Evolutionary conservation across 1,284 basidiomycete genomes (phyloP), one percentile per base, ranked within the genome.

Genomic region (Retiboletus flavoniger): DNA sequence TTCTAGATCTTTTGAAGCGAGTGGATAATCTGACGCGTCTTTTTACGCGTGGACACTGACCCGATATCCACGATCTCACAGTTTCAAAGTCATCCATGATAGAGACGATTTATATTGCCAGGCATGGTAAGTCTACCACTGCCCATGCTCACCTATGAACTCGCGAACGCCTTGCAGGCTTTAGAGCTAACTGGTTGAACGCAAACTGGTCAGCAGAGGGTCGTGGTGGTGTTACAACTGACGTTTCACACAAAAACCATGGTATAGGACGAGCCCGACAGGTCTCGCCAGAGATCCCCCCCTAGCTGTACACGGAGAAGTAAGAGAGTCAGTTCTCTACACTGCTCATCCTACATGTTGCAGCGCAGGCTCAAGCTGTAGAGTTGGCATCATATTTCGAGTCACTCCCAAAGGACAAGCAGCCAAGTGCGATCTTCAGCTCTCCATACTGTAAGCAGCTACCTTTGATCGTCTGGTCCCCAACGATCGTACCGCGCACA

Each of bases 361-460:
- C 44, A 42, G 26, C 50, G n/a, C 60, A 89, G 81, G 74, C 77
- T n/a, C 92, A 95, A 74, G 89, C 91, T 0, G 67, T 81, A 53
- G 88, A 93, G 63, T 72, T 92, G 13, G 87, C 84, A 2, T 69
- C 75, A 13, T 82, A 87, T 65, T 84, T 93, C 59, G 58, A 75
- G 17, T 79, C 80, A 4, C 73, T 93, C 14, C 88, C 90, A 13
- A 76, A 78, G 47, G 77, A 84, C 8, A 78, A 89, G 53, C 77
- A 81, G 16, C 92, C 91, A 0, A 91, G 89, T 11, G 83, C 82
- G 3, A 87, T 94, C 56, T 84, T 89, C 65, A 89, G 86, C 5
- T 91, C 89, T 17, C 88, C 88, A 16, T 92, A 84, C 64, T 90
- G 89, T 91, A 58, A 70, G 83, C 14, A 16, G 31, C 19, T 28